A percentile compares a stretch with the other conserved stretches of the same genome.
Conservation (phyloP, 148 eudicot genomes). For the Rhododendron mucronatum region DNA sequence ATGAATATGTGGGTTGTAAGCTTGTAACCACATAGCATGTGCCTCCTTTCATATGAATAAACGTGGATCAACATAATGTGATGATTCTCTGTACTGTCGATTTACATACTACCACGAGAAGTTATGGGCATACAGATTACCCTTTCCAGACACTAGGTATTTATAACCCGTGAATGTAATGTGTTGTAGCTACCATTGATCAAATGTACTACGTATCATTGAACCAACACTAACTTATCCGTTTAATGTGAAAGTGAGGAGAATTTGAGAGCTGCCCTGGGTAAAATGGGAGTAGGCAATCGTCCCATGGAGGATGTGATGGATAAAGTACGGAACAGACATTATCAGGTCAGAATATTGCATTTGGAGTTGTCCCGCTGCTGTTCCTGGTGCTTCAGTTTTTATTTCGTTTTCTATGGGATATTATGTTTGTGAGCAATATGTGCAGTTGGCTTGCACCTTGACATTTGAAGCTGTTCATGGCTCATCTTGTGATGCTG, state of each 20-base stretch:
- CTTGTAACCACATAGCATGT: background rate
- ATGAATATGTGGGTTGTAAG: background rate
- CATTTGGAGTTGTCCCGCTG: background rate
- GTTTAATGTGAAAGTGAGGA: slow-evolving; percentile 62
- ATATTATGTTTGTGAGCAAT: slow-evolving; percentile 9
- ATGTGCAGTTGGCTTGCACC: slow-evolving; percentile 83
- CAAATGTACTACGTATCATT: background rate
- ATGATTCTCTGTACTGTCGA: background rate
- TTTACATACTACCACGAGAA: background rate
- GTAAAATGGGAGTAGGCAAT: slow-evolving; percentile 66
- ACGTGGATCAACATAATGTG: background rate
- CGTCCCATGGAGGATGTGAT: slow-evolving; percentile 69
- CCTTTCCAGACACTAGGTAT: background rate
- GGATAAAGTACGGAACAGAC: slow-evolving; percentile 68
- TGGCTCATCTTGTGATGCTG: slow-evolving; percentile 69
- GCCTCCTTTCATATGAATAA: background rate
- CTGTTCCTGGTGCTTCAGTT: background rate
- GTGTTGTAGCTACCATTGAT: slow-evolving; percentile 4
- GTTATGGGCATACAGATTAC: background rate
- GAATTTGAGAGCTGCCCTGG: slow-evolving; percentile 81
- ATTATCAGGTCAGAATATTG: slow-evolving; percentile 59
- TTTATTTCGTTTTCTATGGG: background rate
- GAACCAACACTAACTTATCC: background rate
- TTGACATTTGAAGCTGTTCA: slow-evolving; percentile 90
- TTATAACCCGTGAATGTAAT: slow-evolving; percentile 1